phyloP scores from a whole-genome alignment of 1,284 basidiomycete species.

The Naganishia albida region DNA sequence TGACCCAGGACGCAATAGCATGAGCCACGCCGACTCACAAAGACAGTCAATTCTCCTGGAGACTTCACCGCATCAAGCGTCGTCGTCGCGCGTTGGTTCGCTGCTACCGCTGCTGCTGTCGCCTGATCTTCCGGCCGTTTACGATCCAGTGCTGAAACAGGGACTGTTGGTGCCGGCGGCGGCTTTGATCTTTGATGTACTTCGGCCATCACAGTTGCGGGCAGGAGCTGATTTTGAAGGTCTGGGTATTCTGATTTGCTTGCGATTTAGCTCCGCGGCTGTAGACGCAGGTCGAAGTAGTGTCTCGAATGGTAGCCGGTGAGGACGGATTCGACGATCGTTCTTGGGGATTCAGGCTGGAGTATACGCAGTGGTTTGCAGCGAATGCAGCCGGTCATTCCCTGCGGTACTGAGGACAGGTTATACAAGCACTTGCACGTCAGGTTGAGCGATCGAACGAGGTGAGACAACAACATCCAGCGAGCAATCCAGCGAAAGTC shows the following conservation, averaged over 20 bases:
- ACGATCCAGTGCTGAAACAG: slow-evolving; percentile 15
- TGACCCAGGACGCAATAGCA: background rate
- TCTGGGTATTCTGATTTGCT: background rate
- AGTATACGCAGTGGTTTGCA: background rate
- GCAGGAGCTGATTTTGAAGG: background rate
- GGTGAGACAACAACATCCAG: slow-evolving; percentile 1
- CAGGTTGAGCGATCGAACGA: background rate
- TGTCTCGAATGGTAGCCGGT: no score
- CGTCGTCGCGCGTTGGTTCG: slow-evolving; percentile 5
- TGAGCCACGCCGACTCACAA: slow-evolving; percentile 26
- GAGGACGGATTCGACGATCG: no score
- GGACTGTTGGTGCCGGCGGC: slow-evolving; percentile 4
- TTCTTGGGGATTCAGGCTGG: no score
- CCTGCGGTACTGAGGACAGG: no score
- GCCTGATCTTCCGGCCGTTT: slow-evolving; percentile 22
- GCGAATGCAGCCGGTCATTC: background rate
- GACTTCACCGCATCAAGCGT: slow-evolving; percentile 31
- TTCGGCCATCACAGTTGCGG: background rate
- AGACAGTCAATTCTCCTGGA: slow-evolving; percentile 36
- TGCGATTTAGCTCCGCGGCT: no score
- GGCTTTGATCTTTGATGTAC: background rate
- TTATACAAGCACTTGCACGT: no score
- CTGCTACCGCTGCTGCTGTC: slow-evolving; percentile 16
- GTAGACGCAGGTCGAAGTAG: no score
- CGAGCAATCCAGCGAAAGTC: background rate